Evolutionary conservation across 768 basidiomycete genomes (phyloP).

Genomic region (Mycena metata): DNA sequence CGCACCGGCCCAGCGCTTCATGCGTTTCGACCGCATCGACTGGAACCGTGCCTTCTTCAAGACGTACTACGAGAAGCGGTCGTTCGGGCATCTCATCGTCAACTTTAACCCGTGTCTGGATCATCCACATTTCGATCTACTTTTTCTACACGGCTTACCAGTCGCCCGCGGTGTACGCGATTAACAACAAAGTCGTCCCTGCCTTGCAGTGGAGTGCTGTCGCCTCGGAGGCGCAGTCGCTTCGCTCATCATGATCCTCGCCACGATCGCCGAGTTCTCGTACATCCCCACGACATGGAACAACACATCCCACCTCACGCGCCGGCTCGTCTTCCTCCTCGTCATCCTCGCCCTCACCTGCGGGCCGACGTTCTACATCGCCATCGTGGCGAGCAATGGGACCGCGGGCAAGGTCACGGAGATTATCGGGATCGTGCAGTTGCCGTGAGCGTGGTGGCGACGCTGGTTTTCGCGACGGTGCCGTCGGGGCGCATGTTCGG

Average conservation of each 20-base stretch:
- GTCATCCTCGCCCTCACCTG: constrained; percentile 92
- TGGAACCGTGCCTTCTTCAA: constrained; percentile 99
- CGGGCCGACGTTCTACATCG: constrained; percentile 96
- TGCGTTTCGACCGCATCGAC: constrained; percentile 96
- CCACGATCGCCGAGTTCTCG: constrained; percentile 94
- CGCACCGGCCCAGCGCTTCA: constrained; percentile 92
- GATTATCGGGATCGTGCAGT: constrained; percentile 96
- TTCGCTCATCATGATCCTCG: constrained; percentile 94
- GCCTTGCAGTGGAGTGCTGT: constrained; percentile 94
- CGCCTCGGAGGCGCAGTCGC: constrained; percentile 96
- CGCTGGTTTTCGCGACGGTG: constrained; percentile 89
- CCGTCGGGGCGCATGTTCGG: constrained; percentile 99
- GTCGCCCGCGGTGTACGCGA: constrained; percentile 85
- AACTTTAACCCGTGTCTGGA: constrained; percentile 99
- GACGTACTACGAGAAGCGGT: constrained; percentile 98
- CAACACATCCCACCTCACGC: constrained; percentile 95
- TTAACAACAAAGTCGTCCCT: constrained; percentile 64
- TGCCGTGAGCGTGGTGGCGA: constrained; percentile 90
- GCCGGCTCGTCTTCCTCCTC: constrained; percentile 89
- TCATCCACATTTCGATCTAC: constrained; percentile 94
- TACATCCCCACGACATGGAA: constrained; percentile 99
- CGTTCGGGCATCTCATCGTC: constrained; percentile 96
- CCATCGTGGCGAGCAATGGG: constrained; percentile 85
- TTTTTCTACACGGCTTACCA: constrained; percentile 98
- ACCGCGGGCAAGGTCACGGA: constrained; percentile 79